Conservation (phyloP, 352 stramenopile genomes). For the Phytophthora ohioensis region DNA sequence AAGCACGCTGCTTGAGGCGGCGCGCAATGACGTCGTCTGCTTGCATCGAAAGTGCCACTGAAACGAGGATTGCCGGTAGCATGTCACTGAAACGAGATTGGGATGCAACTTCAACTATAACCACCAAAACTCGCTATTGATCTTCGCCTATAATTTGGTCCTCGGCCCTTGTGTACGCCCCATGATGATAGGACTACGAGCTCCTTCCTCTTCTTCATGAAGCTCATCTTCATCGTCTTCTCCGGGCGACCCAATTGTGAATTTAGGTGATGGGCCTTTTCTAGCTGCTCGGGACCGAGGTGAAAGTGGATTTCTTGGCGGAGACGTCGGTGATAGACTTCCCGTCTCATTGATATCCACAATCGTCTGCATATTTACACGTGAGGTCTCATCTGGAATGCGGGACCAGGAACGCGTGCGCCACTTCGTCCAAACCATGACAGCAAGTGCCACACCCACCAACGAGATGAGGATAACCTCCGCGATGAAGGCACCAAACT, state of each 20-base stretch:
- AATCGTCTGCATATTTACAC: conserved; percentile 28
- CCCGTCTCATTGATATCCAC: conserved; percentile 31
- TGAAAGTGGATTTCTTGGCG: conserved; percentile 34
- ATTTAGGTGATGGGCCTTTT: conserved; percentile 43
- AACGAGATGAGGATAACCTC: conserved; percentile 64
- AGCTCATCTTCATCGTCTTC: conserved; percentile 49
- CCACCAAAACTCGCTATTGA: not conserved
- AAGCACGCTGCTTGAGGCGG: conserved; percentile 34
- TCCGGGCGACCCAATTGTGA: conserved; percentile 55
- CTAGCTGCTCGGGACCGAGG: conserved; percentile 39
- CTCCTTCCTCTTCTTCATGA: conserved; percentile 23
- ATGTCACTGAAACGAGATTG: not conserved
- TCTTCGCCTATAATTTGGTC: conserved; percentile 16
- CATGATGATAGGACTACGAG: conserved; percentile 1
- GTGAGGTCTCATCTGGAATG: conserved; percentile 52
- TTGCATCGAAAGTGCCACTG: conserved; percentile 10
- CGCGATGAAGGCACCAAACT: conserved; percentile 51
- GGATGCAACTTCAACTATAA: conserved; percentile 13
- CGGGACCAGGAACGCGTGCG: conserved; percentile 67
- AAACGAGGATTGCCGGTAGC: conserved; percentile 2
- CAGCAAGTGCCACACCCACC: conserved; percentile 62
- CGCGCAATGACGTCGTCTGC: not conserved
- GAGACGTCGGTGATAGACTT: conserved; percentile 22
- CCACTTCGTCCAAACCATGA: conserved; percentile 58
- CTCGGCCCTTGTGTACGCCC: conserved; percentile 11